Evolutionary conservation across 2,329 filamentous ascomycete species (phyloP), one percentile per base, ranked within the genome.

Genomic region (Colletotrichum sp.): DNA sequence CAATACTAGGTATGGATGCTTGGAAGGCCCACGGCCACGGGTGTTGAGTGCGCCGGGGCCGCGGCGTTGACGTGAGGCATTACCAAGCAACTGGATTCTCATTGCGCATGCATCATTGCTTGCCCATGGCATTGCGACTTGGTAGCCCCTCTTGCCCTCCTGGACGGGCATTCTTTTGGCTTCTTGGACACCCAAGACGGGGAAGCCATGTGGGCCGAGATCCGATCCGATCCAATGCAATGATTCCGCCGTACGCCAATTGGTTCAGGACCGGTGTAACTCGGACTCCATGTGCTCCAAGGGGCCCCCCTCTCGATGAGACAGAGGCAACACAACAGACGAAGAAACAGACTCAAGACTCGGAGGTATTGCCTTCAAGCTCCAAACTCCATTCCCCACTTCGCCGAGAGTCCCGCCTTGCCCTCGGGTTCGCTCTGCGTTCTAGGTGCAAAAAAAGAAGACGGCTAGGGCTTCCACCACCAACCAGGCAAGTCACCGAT

Each of bases 1-100:
- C 39, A 49, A n/a, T 49, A n/a, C 18, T 39, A 28, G 26, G 26
- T 28, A n/a, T n/a, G 39, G 39, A 49, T 49, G 39, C 39, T 49
- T 49, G 39, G 18, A 49, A 49, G 39, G 39, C 39, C 39, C 39
- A 49, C 39, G 39, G 39, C 39, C 39, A 44, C 18, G 39, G 39
- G 39, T 49, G 39, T 21, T n/a, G 39, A 21, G 39, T 12, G 39
- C 39, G 39, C 39, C 15, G 63, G n/a, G 21, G 60, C 62, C 36
- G 63, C 52, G 63, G 36, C 44, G 64, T 76, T 69, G 70, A 65
- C 70, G 70, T 73, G 73, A 76, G 57, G 55, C 64, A 76, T 73
- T 65, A 76, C 70, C 70, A 76, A 76, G 64, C 64, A 69, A 73
- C 32, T 65, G 70, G 70, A 69, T 52, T 52, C n/a, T n/a, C 24